Base-by-base conservation (phyloP, 352 stramenopile species). In the Pythium guiyangense region DNA sequence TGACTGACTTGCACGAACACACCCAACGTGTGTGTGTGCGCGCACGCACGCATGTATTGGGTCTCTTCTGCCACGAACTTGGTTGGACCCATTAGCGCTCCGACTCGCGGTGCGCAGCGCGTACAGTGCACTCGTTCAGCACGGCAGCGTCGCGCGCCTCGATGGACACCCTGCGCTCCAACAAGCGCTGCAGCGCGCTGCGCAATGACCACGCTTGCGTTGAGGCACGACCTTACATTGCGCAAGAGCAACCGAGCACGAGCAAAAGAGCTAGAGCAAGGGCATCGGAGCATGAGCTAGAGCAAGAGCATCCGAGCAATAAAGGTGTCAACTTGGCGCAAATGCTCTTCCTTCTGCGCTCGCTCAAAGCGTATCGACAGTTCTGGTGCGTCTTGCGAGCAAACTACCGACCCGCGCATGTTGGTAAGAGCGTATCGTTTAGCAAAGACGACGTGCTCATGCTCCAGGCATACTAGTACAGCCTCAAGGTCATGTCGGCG, bases 401-500 rank as follows among this genome's bases (percentile, higher is more conserved):
- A 5, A 88, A 86, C n/a, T 84, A 71, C 26, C 42, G 58, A 17
- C 58, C 63, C 4, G 44, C 54, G 14, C 68, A 45, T 0, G 37
- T 43, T 4, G 61, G 51, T 9, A 42, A 54, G 26, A 52, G 55
- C 15, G 79, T 77, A 14, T 61, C 74, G 10, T 88, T 91, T 54
- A 81, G 66, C n/a, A 92, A 94, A 54, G 85, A 94, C 59, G 82
- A 92, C 47, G 80, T 88, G 49, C 70, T 90, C 54, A 85, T 92
- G 71, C 52, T 94, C 45, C 79, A 80, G 40, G 92, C 83, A n/a
- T n/a, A n/a, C n/a, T n/a, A n/a, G 3, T 94, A 93, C 49, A 83
- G 85, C 39, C 79, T 92, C 15, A 94, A 94, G 66, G 92, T 94
- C 10, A 85, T 86, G 34, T 78, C 74, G 3, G 81, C 85, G 29